Percentiles rank a stretch among this genome's conserved stretches.
Evolutionary conservation across 2,329 filamentous ascomycete species (phyloP).

Genomic region (Exophiala bonariae): DNA sequence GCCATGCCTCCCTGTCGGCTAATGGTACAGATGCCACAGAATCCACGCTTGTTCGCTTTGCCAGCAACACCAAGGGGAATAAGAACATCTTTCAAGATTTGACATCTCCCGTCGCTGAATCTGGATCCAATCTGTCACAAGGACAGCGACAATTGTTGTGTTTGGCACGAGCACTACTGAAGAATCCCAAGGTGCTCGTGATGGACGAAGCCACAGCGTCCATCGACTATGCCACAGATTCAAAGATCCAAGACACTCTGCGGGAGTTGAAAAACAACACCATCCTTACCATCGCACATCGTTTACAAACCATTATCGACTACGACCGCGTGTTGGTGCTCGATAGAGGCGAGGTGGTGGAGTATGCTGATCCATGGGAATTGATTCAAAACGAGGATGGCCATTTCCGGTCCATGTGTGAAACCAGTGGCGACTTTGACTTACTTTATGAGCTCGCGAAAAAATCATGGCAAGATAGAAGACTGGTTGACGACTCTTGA

Average conservation of each 20-base stretch:
- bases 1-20: constrained; percentile 25
- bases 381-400: constrained; percentile 71
- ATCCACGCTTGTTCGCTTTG: constrained; percentile 21
- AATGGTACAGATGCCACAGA: constrained; percentile 24
- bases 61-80: constrained; percentile 57
- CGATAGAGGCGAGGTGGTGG: constrained; percentile 82
- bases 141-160: constrained; percentile 94
- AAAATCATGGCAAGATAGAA: constrained; percentile 48
- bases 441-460: constrained; percentile 56
- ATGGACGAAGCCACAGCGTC: constrained; percentile 99
- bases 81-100: constrained; percentile 94
- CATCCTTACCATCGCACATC: constrained; percentile 94
- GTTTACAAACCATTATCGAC: constrained; percentile 93
- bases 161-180: constrained; percentile 87
- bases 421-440: constrained; percentile 66
- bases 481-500: constrained; percentile 42
- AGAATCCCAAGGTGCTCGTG: constrained; percentile 86
- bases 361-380: constrained; percentile 87
- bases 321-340: constrained; percentile 97
- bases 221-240: constrained; percentile 93
- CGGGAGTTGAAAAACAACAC: constrained; percentile 84
- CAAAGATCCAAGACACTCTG: constrained; percentile 95
- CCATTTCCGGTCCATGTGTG: constrained; percentile 66
- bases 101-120: constrained; percentile 79
- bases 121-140: constrained; percentile 90